A percentile compares a stretch with the other conserved stretches of the same genome.
Evolutionary conservation across 352 stramenopile species (phyloP).

Genomic region (Blastocystis sp.): DNA sequence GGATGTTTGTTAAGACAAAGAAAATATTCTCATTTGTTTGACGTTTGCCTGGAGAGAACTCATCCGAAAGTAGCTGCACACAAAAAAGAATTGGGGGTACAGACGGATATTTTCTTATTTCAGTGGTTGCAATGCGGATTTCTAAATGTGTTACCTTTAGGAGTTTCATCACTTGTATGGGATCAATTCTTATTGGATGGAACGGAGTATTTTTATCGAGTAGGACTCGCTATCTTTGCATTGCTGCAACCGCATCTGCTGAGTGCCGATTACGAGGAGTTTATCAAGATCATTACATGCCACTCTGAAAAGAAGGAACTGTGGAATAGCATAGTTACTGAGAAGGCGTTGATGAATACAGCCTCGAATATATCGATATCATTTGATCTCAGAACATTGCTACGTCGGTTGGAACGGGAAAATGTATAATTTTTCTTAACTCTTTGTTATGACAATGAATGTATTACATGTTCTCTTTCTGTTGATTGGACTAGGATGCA

Average conservation of each 20-base stretch:
- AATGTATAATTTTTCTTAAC: not conserved
- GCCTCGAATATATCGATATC: not conserved
- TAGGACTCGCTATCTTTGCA: not conserved
- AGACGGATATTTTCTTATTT: slow-evolving; percentile 28
- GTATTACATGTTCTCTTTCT: not conserved
- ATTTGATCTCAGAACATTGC: not conserved
- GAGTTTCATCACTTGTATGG: not conserved
- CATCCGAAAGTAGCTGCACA: not conserved
- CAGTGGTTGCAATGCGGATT: slow-evolving; percentile 17
- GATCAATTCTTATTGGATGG: not conserved
- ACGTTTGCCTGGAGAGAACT: not conserved
- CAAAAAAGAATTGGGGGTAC: not conserved
- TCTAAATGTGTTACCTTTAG: not conserved
- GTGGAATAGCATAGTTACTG: not conserved
- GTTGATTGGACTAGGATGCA: not conserved
- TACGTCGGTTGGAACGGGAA: not conserved
- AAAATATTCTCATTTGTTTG: not conserved
- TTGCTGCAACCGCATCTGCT: not conserved
- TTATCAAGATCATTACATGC: slow-evolving; percentile 40
- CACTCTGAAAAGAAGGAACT: not conserved
- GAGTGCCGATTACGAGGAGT: slow-evolving; percentile 1
- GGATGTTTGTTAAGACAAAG: not conserved
- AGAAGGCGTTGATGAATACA: not conserved
- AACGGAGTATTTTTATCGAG: not conserved
- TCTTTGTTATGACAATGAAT: not conserved